Percentiles rank a stretch among this genome's conserved stretches.
phyloP scores from a whole-genome alignment of 2,329 filamentous ascomycete genomes.

The Metarhizium guizhouense region DNA sequence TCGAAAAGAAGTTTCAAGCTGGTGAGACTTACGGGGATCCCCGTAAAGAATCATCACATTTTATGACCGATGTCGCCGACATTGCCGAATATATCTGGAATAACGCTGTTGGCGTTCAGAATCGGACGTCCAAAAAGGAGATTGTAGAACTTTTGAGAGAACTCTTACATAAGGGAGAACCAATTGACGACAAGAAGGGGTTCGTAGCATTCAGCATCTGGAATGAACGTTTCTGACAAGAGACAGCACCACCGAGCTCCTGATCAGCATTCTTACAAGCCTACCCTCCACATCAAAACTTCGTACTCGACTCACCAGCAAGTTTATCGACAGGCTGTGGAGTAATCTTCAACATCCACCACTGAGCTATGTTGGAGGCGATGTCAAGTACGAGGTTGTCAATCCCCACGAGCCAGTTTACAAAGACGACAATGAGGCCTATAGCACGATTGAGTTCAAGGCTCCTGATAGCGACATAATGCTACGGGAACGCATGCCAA shows the following conservation, averaged over 20 bases:
- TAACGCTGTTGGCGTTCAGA: constrained; percentile 18
- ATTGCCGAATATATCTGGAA: constrained; percentile 24
- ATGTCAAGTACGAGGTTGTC: constrained; percentile 29
- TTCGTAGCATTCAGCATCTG: neutral
- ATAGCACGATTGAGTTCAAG: constrained; percentile 30
- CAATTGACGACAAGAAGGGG: constrained; percentile 39
- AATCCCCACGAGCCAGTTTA: constrained; percentile 17
- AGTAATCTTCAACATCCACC: constrained; percentile 46
- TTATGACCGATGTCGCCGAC: constrained; percentile 24
- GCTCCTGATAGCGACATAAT: constrained; percentile 26
- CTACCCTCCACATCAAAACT: constrained; percentile 25
- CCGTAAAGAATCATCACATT: constrained; percentile 13
- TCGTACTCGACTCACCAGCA: constrained; percentile 33
- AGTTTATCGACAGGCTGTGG: constrained; percentile 45
- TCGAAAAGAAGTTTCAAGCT: constrained; percentile 27
- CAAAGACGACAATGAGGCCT: constrained; percentile 16
- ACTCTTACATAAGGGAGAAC: constrained; percentile 33
- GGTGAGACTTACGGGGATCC: constrained; percentile 26
- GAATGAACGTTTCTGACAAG: neutral
- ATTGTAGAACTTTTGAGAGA: constrained; percentile 23
- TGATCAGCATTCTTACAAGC: constrained; percentile 28
- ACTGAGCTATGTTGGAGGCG: constrained; percentile 31
- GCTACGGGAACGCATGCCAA: constrained; percentile 19
- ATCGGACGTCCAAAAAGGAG: constrained; percentile 18
- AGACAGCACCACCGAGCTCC: neutral